phyloP scores from a whole-genome alignment of 495 filamentous ascomycete species.

The Penicillium odoratum region DNA sequence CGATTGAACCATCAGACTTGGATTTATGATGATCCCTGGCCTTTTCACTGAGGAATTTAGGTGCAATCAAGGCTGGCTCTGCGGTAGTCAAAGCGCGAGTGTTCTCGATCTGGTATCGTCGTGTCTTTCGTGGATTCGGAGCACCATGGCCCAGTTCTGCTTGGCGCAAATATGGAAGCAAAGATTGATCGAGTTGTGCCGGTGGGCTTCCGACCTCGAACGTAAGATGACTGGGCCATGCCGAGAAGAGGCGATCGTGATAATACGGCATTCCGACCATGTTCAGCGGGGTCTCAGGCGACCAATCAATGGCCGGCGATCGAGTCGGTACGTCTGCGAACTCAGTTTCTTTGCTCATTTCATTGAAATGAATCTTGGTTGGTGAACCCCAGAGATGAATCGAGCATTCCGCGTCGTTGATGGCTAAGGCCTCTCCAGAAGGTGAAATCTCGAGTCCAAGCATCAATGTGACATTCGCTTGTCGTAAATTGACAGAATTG shows the following conservation, averaged over 20 bases:
- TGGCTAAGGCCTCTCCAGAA: constrained; percentile 82
- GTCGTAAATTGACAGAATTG: constrained; percentile 84
- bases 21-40: constrained; percentile 64
- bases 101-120: constrained; percentile 81
- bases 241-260: constrained; percentile 79
- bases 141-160: constrained; percentile 73
- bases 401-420: constrained; percentile 74
- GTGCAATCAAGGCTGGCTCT: constrained; percentile 62
- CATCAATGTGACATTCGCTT: constrained; percentile 76
- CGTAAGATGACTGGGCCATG: constrained; percentile 80
- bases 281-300: constrained; percentile 76
- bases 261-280: constrained; percentile 92
- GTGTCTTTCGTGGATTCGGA: constrained; percentile 69
- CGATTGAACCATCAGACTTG: constrained; percentile 53
- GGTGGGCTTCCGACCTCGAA: constrained; percentile 85
- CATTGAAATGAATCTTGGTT: constrained; percentile 84
- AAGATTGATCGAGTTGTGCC: constrained; percentile 68
- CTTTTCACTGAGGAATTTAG: constrained; percentile 93
- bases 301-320: constrained; percentile 61
- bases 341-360: constrained; percentile 76
- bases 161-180: constrained; percentile 64
- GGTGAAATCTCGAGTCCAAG: constrained; percentile 79
- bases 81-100: constrained; percentile 54
- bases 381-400: constrained; percentile 92
- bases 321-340: constrained; percentile 64